Evolutionary conservation across 2,329 filamentous ascomycete species (phyloP), one percentile per base, ranked within the genome.

Genomic region (Cryphonectria radicalis): DNA sequence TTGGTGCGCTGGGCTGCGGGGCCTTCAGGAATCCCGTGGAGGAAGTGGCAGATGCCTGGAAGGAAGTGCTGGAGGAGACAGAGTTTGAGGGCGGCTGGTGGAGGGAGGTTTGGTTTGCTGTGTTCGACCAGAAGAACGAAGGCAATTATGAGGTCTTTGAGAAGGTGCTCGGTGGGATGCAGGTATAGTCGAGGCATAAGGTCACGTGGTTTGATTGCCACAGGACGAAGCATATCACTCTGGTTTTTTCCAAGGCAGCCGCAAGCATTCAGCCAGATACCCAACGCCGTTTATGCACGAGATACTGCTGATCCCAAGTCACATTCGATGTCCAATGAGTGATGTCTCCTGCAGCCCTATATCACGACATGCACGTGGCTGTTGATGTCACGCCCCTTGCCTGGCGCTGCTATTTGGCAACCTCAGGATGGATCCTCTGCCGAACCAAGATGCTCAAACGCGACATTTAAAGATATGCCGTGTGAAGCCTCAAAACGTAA

Each of bases 1-100:
- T 93, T 1, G 91, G 91, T 0, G 91, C 91, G 0, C 77, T 93
- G 64, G 91, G 91, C 0, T 93, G 91, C 75, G 91, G 91, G 7
- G 90, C 86, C 0, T 92, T 91, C 77, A 75, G 75, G 0, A 91
- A 93, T 76, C 91, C 91, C 4, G 83, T 83, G 0, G 79, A 82
- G 50, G 88, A 89, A 72, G 87, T 93, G 22, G 90, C 88, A 6
- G 72, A 81, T 57, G 89, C 89, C 73, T 93, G 90, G 84, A 78
- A 82, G 40, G 85, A 89, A 74, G 89, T 92, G 35, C 80, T 92
- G 67, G 70, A 77, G 53, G 89, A 92, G 76, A 63, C 74, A 0
- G 90, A 93, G 80, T 92, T 91, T 73, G 74, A 79, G 63, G 88
- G 88, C 4, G 87, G 88, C 0, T 91, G 90, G 88, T 92, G 90